Conservation (phyloP, 345 rosid species). For the Microthlaspi erraticum region DNA sequence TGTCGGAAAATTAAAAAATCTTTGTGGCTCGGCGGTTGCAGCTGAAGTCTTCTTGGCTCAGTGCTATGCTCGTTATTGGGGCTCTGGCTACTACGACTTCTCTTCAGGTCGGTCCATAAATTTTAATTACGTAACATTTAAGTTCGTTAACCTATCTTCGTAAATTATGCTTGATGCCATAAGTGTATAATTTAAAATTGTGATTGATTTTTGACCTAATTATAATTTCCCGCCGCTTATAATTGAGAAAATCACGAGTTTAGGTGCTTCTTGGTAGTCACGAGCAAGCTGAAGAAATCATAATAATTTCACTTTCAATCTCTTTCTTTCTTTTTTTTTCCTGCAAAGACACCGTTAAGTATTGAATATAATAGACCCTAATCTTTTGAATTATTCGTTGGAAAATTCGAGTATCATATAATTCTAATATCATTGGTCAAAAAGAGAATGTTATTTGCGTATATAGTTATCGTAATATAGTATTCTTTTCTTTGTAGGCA, state of each 20-base stretch:
- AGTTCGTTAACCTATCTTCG: background rate
- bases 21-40: conserved; percentile 85
- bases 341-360: conserved; percentile 28
- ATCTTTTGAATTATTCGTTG: conserved; percentile 35
- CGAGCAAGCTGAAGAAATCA: conserved; percentile 43
- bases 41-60: conserved; percentile 81
- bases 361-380: conserved; percentile 18
- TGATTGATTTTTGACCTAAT: background rate
- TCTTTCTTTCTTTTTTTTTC: background rate
- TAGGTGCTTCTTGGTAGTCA: conserved; percentile 30
- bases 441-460: conserved; percentile 27
- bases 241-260: conserved; percentile 35
- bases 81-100: conserved; percentile 74
- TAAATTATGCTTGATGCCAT: background rate
- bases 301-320: background rate
- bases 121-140: background rate
- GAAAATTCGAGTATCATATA: conserved; percentile 43
- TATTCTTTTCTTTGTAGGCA: conserved; percentile 42
- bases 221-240: conserved; percentile 31
- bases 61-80: conserved; percentile 91
- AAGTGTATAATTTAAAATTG: background rate
- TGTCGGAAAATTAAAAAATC: conserved; percentile 62
- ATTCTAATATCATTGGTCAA: conserved; percentile 45
- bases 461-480: background rate
- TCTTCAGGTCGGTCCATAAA: conserved; percentile 57